Base-by-base conservation (phyloP, 768 basidiomycete species). In the Kwoniella heveanensis region DNA sequence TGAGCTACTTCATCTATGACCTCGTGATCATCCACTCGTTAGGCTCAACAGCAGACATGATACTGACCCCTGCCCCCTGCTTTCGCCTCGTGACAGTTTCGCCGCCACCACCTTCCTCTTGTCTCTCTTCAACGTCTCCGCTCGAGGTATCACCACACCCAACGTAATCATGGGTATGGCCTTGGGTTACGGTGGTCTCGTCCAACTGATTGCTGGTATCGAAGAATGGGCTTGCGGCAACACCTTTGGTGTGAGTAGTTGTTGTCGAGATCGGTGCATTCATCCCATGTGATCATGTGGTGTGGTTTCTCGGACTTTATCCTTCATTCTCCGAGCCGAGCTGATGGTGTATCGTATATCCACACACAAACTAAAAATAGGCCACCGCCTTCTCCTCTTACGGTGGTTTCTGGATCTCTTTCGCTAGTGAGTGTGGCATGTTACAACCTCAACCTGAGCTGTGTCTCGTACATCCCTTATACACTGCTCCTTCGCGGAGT, bases 151-250 rank as follows among this genome's bases (percentile, higher is more conserved):
- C 48, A 53, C 60, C 46, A 54, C 51, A 10, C 77, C 77, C 59
- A 78, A 79, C 64, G 75, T 77, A 27, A 65, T 79, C 36, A 61
- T 79, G 25, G 92, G 91, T 54, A 91, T 94, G 91, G 90, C 91
- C 25, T 74, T 90, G 68, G 89, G 87, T 80, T 86, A 86, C 65
- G 92, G 92, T 67, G 92, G 92, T 64, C 86, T 93, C 30, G 88
- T 84, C 13, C 92, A 94, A 77, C 83, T 94, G 50, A 81, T 93
- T 39, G 92, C 91, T 29, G 92, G 92, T 46, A 91, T 92, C 88
- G 69, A 76, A 68, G 81, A 80, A 65, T 82, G 79, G 69, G 79
- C 78, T 6, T 72, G 74, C 24, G 81, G 81, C 39, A 82, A 82
- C 72, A 80, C 79, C 4, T 81, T 81, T 66, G 80, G 60, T 60